Conservation (phyloP, 1,284 basidiomycete genomes). For the Golubevia sp. region DNA sequence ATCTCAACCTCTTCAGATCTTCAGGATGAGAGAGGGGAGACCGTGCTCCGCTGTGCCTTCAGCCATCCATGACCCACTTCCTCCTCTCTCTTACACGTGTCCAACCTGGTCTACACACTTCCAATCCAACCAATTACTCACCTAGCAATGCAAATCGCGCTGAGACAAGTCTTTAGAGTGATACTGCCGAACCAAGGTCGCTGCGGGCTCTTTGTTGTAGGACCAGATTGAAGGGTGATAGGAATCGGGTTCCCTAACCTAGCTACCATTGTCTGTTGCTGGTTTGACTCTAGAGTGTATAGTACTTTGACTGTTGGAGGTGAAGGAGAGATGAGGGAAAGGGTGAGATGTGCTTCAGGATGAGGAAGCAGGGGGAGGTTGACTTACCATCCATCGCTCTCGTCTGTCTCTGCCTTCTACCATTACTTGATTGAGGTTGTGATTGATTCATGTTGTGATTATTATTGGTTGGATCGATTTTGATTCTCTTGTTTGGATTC, state of each 20-base stretch:
- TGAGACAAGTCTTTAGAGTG: conserved; percentile 50
- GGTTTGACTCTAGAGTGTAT: conserved; percentile 52
- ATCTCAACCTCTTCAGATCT: too few relatives aligned
- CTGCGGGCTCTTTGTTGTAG: conserved; percentile 8
- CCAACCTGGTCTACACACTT: too few relatives aligned
- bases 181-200: conserved; percentile 40
- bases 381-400: too few relatives aligned
- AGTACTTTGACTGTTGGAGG: conserved; percentile 52
- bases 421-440: too few relatives aligned
- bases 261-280: conserved; percentile 51
- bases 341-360: not conserved
- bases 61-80: not conserved
- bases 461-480: too few relatives aligned
- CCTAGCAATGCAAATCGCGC: conserved; percentile 50
- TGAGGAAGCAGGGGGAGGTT: too few relatives aligned
- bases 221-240: conserved; percentile 30
- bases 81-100: not conserved
- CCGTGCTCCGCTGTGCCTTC: not conserved
- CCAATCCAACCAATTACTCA: conserved; percentile 2
- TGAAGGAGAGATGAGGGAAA: not conserved
- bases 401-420: too few relatives aligned
- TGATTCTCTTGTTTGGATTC: too few relatives aligned
- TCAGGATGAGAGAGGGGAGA: too few relatives aligned
- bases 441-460: too few relatives aligned
- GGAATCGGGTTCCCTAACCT: conserved; percentile 23